Percentiles rank a stretch among this genome's conserved stretches.
phyloP scores from a whole-genome alignment of 2,329 filamentous ascomycete genomes.

The Pseudocercospora crystallina region DNA sequence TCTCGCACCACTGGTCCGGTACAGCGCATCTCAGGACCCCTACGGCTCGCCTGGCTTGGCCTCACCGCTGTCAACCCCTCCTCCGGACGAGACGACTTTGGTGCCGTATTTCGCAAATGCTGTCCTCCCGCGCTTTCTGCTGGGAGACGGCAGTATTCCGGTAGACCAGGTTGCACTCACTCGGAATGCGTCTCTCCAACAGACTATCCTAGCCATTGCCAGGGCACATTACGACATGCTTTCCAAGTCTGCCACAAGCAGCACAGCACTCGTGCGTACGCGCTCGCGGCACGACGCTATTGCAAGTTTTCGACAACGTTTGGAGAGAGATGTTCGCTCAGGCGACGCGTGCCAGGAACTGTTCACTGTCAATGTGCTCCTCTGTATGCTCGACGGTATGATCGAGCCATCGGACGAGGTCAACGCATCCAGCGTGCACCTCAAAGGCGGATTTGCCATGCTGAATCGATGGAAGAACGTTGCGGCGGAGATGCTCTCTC shows the following conservation, averaged over 20 bases:
- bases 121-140: slow-evolving; percentile 19
- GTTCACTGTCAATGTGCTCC: slow-evolving; percentile 15
- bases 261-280: slow-evolving; percentile 9
- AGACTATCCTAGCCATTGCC: slow-evolving; percentile 15
- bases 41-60: not conserved
- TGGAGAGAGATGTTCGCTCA: slow-evolving; percentile 5
- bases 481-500: slow-evolving; percentile 10
- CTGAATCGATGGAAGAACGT: slow-evolving; percentile 18
- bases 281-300: slow-evolving; percentile 16
- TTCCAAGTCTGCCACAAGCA: slow-evolving; percentile 7
- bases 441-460: slow-evolving; percentile 21
- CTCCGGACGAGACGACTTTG: slow-evolving; percentile 8
- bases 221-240: slow-evolving; percentile 17
- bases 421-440: slow-evolving; percentile 16
- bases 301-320: slow-evolving; percentile 13
- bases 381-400: slow-evolving; percentile 20
- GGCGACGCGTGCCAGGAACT: slow-evolving; percentile 11
- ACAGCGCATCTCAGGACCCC: not conserved
- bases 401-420: slow-evolving; percentile 16
- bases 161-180: slow-evolving; percentile 9
- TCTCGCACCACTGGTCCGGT: not conserved
- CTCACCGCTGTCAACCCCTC: not conserved
- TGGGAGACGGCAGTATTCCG: slow-evolving; percentile 11
- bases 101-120: slow-evolving; percentile 17
- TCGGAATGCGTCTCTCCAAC: slow-evolving; percentile 13